phyloP scores from a whole-genome alignment of 495 filamentous ascomycete genomes.

The Hypomontagnella monticulosa region DNA sequence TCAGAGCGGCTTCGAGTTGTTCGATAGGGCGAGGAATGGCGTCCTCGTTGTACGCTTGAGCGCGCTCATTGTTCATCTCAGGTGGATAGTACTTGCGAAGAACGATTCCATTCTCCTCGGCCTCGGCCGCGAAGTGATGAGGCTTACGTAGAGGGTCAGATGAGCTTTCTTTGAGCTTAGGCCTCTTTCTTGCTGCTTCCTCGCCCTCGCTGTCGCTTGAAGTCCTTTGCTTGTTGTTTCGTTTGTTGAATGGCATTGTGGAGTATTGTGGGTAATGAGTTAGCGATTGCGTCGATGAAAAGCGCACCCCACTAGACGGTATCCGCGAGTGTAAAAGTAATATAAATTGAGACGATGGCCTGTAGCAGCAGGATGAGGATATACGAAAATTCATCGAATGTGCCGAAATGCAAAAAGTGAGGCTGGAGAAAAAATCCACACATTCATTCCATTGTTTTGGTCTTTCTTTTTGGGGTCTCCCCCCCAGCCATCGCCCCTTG shows the following conservation, averaged over 20 bases:
- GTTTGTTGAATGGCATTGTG: slow-evolving; percentile 31
- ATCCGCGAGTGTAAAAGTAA: not conserved
- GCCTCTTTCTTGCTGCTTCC: slow-evolving; percentile 37
- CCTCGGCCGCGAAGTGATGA: slow-evolving; percentile 54
- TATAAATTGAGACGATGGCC: not conserved
- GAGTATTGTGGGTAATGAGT: not conserved
- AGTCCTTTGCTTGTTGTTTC: slow-evolving; percentile 38
- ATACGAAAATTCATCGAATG: not conserved
- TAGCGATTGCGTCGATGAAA: not conserved
- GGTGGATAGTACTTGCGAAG: slow-evolving; percentile 83
- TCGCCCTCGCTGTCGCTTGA: slow-evolving; percentile 12
- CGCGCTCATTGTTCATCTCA: slow-evolving; percentile 83
- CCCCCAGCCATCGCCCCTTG: not conserved
- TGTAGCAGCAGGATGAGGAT: not conserved
- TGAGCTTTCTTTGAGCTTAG: slow-evolving; percentile 24
- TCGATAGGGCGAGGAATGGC: slow-evolving; percentile 77
- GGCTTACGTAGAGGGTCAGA: slow-evolving; percentile 49
- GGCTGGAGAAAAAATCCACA: not conserved
- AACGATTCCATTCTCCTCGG: slow-evolving; percentile 75
- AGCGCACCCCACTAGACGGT: not conserved
- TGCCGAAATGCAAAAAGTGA: not conserved
- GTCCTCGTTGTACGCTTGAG: slow-evolving; percentile 72
- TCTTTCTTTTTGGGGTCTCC: not conserved
- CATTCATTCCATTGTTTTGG: slow-evolving; percentile 3
- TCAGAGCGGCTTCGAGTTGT: slow-evolving; percentile 62